phyloP scores from a whole-genome alignment of 148 eudicot genomes.

The Amaranthus palmeri region DNA sequence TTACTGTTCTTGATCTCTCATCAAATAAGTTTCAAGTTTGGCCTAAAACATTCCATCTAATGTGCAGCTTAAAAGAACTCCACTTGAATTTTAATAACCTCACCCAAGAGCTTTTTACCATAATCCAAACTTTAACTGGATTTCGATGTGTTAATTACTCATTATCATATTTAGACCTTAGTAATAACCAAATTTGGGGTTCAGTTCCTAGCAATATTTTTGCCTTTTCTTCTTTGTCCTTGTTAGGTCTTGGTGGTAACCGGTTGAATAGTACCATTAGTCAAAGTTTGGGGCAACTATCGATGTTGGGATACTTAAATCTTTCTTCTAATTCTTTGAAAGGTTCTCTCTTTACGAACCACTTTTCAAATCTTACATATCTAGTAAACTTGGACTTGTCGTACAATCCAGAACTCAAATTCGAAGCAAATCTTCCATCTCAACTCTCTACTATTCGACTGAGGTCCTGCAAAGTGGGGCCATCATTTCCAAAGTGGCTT shows the following conservation, averaged over 20 bases:
- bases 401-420: slow-evolving; percentile 16
- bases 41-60: neutral
- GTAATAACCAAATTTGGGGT: slow-evolving; percentile 12
- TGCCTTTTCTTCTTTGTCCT: slow-evolving; percentile 10
- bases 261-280: slow-evolving; percentile 17
- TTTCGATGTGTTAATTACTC: slow-evolving; percentile 1
- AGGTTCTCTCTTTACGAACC: slow-evolving; percentile 20
- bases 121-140: slow-evolving; percentile 4
- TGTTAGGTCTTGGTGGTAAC: slow-evolving; percentile 12
- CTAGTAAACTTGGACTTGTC: slow-evolving; percentile 19
- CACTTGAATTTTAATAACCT: neutral
- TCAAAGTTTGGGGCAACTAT: slow-evolving; percentile 19
- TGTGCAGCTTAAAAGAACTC: slow-evolving; percentile 10
- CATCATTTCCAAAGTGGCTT: slow-evolving; percentile 16
- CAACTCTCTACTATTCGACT: neutral
- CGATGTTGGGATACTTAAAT: slow-evolving; percentile 19
- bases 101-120: neutral
- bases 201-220: slow-evolving; percentile 17
- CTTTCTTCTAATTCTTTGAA: slow-evolving; percentile 18
- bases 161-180: slow-evolving; percentile 9
- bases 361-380: slow-evolving; percentile 25
- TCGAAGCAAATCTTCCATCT: slow-evolving; percentile 7
- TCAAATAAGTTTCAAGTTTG: slow-evolving; percentile 5
- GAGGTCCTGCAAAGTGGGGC: slow-evolving; percentile 15
- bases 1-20: neutral